Evolutionary conservation across 2,329 filamentous ascomycete species (phyloP), one percentile per base, ranked within the genome.

Genomic region (Colletotrichum orbiculare): DNA sequence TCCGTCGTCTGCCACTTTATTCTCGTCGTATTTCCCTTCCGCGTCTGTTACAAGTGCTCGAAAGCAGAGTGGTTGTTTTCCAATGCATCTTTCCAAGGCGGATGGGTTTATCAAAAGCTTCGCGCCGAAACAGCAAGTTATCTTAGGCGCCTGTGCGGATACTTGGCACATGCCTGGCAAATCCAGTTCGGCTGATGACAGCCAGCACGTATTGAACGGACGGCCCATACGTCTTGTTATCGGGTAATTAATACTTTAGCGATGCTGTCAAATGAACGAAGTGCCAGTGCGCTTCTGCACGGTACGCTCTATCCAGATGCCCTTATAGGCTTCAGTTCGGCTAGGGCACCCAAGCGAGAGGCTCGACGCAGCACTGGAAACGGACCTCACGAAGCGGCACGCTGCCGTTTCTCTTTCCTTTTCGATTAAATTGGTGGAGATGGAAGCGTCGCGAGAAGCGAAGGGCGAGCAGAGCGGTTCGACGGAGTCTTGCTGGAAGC

Each of bases 341-440:
- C 17, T 17, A 17, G 17, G 17, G n/a, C 42, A 35, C 34, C n/a
- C 15, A 11, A 58, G 45, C 37, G 54, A 58, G 38, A 58, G 15
- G 17, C 15, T n/a, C 15, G 15, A 42, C 25, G 54, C 17, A 25
- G 34, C 38, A 50, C 42, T 34, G 37, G 38, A 11, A 42, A 15
- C 10, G 12, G 35, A 35, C 10, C 46, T 38, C 46, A 42, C 43
- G 46, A 43, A 58, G 25, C 55, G 55, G 55, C 55, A 58, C 37
- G 13, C 46, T 50, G 55, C 46, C 55, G 55, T 43, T 50, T 25
- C 35, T 43, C 1, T 58, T 58, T 49, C 55, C 37, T 17, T 17
- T 37, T 49, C 13, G 37, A 46, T 45, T 37, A 50, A 50, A 25
- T 38, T 17, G 55, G 49, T 45, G 55, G 41, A 35, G 37, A 42